A percentile compares a stretch with the other conserved stretches of the same genome.
phyloP scores from a whole-genome alignment of 768 basidiomycete species.

The Dioszegia aurantiaca region DNA sequence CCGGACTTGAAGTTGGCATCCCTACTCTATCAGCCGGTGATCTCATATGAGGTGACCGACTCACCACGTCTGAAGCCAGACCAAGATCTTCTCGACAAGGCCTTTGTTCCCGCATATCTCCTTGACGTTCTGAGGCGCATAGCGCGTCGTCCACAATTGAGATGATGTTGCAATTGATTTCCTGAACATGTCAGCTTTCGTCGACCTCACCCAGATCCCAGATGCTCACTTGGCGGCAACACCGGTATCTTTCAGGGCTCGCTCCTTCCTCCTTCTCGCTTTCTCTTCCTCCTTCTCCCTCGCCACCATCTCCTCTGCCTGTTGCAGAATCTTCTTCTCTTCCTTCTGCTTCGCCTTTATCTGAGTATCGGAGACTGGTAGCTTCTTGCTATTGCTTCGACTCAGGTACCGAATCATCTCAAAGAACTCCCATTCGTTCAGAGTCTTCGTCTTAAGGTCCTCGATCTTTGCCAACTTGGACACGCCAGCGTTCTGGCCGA shows the following conservation, averaged over 20 bases:
- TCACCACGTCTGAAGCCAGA: slow-evolving; percentile 86
- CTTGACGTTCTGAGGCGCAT: slow-evolving; percentile 80
- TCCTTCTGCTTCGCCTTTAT: slow-evolving; percentile 57
- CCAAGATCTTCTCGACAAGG: slow-evolving; percentile 78
- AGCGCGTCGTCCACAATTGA: slow-evolving; percentile 92
- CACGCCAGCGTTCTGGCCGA: slow-evolving; percentile 83
- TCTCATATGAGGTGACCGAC: slow-evolving; percentile 26
- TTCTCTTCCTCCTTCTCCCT: slow-evolving; percentile 62
- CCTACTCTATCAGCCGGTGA: not conserved
- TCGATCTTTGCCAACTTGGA: slow-evolving; percentile 82
- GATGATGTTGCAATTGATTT: slow-evolving; percentile 49
- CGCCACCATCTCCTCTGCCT: slow-evolving; percentile 54
- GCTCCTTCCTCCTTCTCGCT: slow-evolving; percentile 39
- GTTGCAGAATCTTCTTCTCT: slow-evolving; percentile 66
- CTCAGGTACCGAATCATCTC: slow-evolving; percentile 70
- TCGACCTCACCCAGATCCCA: not conserved
- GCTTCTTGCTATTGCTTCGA: slow-evolving; percentile 66
- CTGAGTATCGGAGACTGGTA: slow-evolving; percentile 64
- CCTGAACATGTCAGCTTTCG: slow-evolving; percentile 18
- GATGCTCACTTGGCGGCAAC: slow-evolving; percentile 48
- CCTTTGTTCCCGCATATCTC: slow-evolving; percentile 96
- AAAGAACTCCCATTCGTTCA: slow-evolving; percentile 84
- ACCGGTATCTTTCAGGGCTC: slow-evolving; percentile 40
- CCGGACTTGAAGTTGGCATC: slow-evolving; percentile 62
- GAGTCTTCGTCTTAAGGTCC: slow-evolving; percentile 69